Evolutionary conservation across 2,329 filamentous ascomycete genomes (phyloP).

Genomic region (Paracoccidioides brasiliensis): DNA sequence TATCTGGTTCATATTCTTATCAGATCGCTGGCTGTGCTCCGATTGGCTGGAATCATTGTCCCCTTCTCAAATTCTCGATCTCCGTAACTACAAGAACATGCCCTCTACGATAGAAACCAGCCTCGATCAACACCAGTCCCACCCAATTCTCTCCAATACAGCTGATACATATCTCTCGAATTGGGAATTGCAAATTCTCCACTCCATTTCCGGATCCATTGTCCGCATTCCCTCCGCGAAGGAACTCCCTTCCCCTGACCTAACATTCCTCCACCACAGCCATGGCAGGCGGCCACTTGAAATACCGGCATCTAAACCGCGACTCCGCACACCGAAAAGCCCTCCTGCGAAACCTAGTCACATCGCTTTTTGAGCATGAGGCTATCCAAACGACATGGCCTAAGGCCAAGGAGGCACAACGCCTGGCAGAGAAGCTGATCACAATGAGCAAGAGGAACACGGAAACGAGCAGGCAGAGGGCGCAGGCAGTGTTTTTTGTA

Average conservation of each 20-base stretch:
- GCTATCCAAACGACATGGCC: constrained; percentile 88
- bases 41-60: constrained; percentile 6
- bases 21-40: not conserved
- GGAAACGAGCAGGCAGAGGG: constrained; percentile 60
- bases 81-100: not conserved
- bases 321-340: constrained; percentile 79
- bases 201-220: not conserved
- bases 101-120: not conserved
- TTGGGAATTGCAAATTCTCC: not conserved
- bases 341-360: constrained; percentile 88
- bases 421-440: constrained; percentile 85
- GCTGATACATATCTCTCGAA: not conserved
- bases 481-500: constrained; percentile 78
- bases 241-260: not conserved
- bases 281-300: constrained; percentile 78
- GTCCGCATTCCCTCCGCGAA: not conserved
- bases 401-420: constrained; percentile 95
- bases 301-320: constrained; percentile 80
- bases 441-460: constrained; percentile 90
- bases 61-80: not conserved
- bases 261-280: constrained; percentile 8
- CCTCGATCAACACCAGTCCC: not conserved
- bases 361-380: constrained; percentile 85
- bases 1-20: too few species aligned
- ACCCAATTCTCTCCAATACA: not conserved